Evolutionary conservation across 495 filamentous ascomycete species (phyloP).

Genomic region (Jackrogersella minutella): DNA sequence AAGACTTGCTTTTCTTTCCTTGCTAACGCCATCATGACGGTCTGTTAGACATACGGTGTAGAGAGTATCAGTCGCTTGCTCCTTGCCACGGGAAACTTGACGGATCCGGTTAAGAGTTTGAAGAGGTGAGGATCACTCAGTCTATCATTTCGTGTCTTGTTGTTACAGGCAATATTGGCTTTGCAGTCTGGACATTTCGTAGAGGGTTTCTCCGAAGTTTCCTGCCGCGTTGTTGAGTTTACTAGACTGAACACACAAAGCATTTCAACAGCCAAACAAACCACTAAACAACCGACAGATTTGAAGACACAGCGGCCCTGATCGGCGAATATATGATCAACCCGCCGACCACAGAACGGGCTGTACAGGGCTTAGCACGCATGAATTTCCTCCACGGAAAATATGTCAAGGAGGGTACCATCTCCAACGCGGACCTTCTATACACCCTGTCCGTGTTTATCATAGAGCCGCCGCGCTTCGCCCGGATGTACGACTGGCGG

Average conservation of each 20-base stretch:
- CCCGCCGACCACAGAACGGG: conserved; percentile 58
- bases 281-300: conserved; percentile 43
- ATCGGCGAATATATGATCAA: conserved; percentile 58
- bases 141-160: neutral
- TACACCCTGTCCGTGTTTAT: conserved; percentile 73
- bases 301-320: conserved; percentile 67
- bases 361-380: conserved; percentile 62
- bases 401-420: conserved; percentile 67
- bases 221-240: no score
- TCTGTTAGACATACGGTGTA: conserved; percentile 68
- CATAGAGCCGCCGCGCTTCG: conserved; percentile 65
- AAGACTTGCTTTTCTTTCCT: neutral
- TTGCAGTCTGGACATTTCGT: no score
- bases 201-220: no score
- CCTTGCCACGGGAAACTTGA: conserved; percentile 65
- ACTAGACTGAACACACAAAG: no score
- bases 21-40: neutral
- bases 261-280: neutral
- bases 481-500: conserved; percentile 70
- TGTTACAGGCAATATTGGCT: neutral
- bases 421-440: conserved; percentile 70
- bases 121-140: conserved; percentile 55
- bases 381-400: conserved; percentile 71
- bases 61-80: conserved; percentile 67
- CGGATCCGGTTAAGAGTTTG: conserved; percentile 56